phyloP scores from a whole-genome alignment of 179 eudicot genomes.

The Beta macrorhiza region DNA sequence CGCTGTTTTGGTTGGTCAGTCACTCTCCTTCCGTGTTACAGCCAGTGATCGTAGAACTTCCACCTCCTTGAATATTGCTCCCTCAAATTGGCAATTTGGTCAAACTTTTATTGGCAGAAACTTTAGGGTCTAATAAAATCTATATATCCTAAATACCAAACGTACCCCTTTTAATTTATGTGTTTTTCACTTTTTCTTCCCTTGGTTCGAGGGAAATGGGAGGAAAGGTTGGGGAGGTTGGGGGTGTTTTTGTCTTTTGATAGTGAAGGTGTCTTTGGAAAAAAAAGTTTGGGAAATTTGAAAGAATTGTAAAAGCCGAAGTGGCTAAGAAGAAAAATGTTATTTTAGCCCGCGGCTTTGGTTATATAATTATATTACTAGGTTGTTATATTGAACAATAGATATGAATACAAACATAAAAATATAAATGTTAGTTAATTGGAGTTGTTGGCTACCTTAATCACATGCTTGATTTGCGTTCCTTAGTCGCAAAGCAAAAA shows the following conservation, averaged over 20 bases:
- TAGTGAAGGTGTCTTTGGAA: neutral
- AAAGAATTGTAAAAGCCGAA: neutral
- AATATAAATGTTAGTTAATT: neutral
- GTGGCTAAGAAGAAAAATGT: conserved; percentile 11
- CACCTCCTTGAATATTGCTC: conserved; percentile 59
- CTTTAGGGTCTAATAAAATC: conserved; percentile 39
- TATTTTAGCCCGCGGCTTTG: conserved; percentile 22
- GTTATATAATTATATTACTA: neutral
- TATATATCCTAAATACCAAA: neutral
- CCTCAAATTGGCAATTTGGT: conserved; percentile 58
- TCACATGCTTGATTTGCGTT: conserved; percentile 14
- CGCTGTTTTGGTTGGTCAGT: conserved; percentile 47
- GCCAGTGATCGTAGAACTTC: conserved; percentile 57
- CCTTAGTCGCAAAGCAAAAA: neutral
- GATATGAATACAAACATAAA: neutral
- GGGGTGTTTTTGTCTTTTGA: conserved; percentile 14
- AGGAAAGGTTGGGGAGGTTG: neutral
- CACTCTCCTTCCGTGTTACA: conserved; percentile 59
- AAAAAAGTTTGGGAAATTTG: neutral
- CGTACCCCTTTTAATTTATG: neutral
- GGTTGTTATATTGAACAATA: neutral
- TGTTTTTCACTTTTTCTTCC: neutral
- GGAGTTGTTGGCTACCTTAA: neutral
- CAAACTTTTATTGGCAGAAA: conserved; percentile 63
- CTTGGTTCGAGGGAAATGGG: conserved; percentile 9